These are phyloP conservation scores for Neoscytalidium dimidiatum DNA, from an alignment of 2,329 filamentous ascomycete species.

Conservation along the genomic window DNA sequence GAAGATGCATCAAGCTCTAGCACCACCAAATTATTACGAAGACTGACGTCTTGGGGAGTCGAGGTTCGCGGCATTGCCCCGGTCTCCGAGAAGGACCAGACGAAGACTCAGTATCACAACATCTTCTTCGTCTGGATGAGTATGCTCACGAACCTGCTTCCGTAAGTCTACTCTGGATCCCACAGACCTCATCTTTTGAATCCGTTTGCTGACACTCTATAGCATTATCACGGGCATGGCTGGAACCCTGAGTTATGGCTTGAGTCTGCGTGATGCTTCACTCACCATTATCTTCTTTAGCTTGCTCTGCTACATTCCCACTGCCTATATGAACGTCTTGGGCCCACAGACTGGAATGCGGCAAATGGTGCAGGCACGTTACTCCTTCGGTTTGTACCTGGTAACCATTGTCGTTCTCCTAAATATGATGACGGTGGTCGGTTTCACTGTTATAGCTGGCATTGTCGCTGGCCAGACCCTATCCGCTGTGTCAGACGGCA, in stretches of 20 bases:
- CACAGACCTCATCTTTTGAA: no score
- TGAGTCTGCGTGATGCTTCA: slow-evolving; percentile 58
- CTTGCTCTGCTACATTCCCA: slow-evolving; percentile 54
- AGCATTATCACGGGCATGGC: slow-evolving; percentile 66
- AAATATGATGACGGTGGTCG: slow-evolving; percentile 63
- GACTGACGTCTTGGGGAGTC: slow-evolving; percentile 22
- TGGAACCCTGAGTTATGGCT: slow-evolving; percentile 56
- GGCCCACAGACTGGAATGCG: slow-evolving; percentile 63
- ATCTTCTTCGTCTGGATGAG: slow-evolving; percentile 65
- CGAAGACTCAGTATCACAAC: slow-evolving; percentile 55
- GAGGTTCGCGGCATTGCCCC: slow-evolving; percentile 54
- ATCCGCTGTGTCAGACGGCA: slow-evolving; percentile 36
- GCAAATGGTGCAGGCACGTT: slow-evolving; percentile 67
- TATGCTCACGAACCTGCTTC: slow-evolving; percentile 58
- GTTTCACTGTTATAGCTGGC: slow-evolving; percentile 64
- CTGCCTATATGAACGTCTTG: slow-evolving; percentile 60
- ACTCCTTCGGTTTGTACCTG: slow-evolving; percentile 61
- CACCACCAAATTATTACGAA: neutral
- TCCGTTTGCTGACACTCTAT: neutral
- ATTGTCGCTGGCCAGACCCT: slow-evolving; percentile 60
- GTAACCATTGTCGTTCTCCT: slow-evolving; percentile 62
- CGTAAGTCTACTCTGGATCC: slow-evolving; percentile 52
- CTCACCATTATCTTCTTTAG: slow-evolving; percentile 67
- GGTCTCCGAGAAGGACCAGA: slow-evolving; percentile 57
- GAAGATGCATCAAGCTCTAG: neutral